Evolutionary conservation across 495 filamentous ascomycete genomes (phyloP), one percentile per base, ranked within the genome.

Genomic region (Neurospora hispaniola): DNA sequence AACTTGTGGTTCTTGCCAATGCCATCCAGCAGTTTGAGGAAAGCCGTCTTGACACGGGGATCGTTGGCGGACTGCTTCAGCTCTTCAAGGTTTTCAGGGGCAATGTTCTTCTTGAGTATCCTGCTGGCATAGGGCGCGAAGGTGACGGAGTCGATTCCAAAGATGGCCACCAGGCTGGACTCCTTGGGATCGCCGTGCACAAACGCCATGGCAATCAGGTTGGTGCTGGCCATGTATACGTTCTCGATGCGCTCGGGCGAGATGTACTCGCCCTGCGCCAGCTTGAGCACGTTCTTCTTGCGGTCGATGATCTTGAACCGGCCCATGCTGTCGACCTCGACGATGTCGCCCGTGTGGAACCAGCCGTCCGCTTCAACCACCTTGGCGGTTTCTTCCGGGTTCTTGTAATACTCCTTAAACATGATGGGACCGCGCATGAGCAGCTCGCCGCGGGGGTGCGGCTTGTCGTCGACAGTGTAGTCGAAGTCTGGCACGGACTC

Each of bases 241-340:
- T 97, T 97, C 86, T 99, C 96, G 78, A 99, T 90, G 41, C 95
- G 92, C 84, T 99, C 96, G 35, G 96, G 96, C 40, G 94, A 98
- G 76, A 99, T 93, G 81, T 99, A 99, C 85, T 99, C 96, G 80
- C 96, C 96, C 80, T 99, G 96, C 0, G 96, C 92, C 59, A 99
- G 88, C 88, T 99, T 99, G 78, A 99, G 90, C 18, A 98, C 92
- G 82, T 99, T 98, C 91, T 99, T 99, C 78, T 94, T 90, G 75
- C 96, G 94, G 82, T 99, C 96, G 77, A 99, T 91, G 81, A 99
- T 94, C 76, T 88, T 89, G 84, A 98, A 92, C 72, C 96, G 92
- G 72, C 96, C 96, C 77, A 91, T 81, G 70, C 89, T 88, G 80
- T 99, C 96, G 39, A 99, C 84, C 20, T 87, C 86, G 78, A 88